A percentile compares a stretch with the other conserved stretches of the same genome.
Evolutionary conservation across 768 basidiomycete species (phyloP).

Genomic region (Lyophyllum decastes): DNA sequence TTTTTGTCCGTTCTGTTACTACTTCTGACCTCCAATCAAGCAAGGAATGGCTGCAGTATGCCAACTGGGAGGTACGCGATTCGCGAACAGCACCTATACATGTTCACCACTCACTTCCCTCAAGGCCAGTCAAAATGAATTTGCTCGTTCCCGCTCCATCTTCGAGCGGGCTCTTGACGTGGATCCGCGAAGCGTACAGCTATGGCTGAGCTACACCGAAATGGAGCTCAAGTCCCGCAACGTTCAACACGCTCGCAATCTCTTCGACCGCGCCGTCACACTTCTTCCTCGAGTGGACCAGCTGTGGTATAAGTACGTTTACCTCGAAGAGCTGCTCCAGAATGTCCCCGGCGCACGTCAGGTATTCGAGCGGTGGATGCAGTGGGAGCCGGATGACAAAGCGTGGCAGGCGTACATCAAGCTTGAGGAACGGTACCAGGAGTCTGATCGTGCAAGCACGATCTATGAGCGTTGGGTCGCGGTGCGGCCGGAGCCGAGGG

Average conservation of each 20-base stretch:
- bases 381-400: slow-evolving; percentile 99
- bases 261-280: slow-evolving; percentile 96
- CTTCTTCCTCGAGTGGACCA: slow-evolving; percentile 95
- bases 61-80: slow-evolving; percentile 74
- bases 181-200: slow-evolving; percentile 83
- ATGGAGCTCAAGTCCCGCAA: slow-evolving; percentile 99
- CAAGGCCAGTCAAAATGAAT: slow-evolving; percentile 92
- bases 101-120: slow-evolving; percentile 3
- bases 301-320: slow-evolving; percentile 99
- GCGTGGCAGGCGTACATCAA: slow-evolving; percentile 99
- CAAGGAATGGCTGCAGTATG: slow-evolving; percentile 87
- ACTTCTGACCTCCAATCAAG: slow-evolving; percentile 33
- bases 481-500: slow-evolving; percentile 74
- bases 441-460: slow-evolving; percentile 87
- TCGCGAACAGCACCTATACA: not conserved
- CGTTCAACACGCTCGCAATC: slow-evolving; percentile 94
- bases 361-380: slow-evolving; percentile 99
- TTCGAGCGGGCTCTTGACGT: slow-evolving; percentile 98
- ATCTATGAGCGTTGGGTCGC: slow-evolving; percentile 93
- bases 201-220: slow-evolving; percentile 95
- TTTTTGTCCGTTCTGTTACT: not conserved
- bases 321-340: slow-evolving; percentile 94
- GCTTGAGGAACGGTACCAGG: slow-evolving; percentile 91
- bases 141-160: slow-evolving; percentile 89
- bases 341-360: slow-evolving; percentile 96